Conservation (phyloP, 768 basidiomycete genomes). For the Lentinula boryana region DNA sequence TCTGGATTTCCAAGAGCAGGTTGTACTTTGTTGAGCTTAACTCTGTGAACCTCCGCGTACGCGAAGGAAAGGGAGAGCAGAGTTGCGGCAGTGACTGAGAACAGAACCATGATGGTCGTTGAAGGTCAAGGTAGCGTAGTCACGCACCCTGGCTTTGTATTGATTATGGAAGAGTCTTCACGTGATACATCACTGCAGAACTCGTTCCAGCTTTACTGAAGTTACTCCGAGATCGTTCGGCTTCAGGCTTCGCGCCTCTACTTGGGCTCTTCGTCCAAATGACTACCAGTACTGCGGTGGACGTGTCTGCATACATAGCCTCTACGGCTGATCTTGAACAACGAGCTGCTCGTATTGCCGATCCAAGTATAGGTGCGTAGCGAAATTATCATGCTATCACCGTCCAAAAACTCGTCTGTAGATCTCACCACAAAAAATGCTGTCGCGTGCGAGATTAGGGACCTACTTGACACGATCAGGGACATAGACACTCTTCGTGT, state of each 20-base stretch:
- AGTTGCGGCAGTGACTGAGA: constrained; percentile 28
- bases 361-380: constrained; percentile 61
- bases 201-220: background rate
- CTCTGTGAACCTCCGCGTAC: constrained; percentile 61
- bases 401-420: constrained; percentile 18
- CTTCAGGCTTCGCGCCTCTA: background rate
- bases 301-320: constrained; percentile 26
- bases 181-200: background rate
- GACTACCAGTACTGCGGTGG: constrained; percentile 29
- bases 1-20: constrained; percentile 53
- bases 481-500: constrained; percentile 69
- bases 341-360: constrained; percentile 67
- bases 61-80: constrained; percentile 47
- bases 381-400: background rate
- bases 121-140: background rate
- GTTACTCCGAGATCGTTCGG: background rate
- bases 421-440: constrained; percentile 67
- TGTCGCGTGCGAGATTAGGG: constrained; percentile 73
- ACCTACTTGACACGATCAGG: constrained; percentile 73
- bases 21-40: constrained; percentile 86
- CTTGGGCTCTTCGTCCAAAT: constrained; percentile 12
- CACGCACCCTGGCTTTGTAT: background rate
- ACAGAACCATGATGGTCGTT: constrained; percentile 36
- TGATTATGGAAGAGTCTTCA: background rate
- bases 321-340: constrained; percentile 59